Evolutionary conservation across 306 rosid species (phyloP).

Genomic region (Calophaca sinica): DNA sequence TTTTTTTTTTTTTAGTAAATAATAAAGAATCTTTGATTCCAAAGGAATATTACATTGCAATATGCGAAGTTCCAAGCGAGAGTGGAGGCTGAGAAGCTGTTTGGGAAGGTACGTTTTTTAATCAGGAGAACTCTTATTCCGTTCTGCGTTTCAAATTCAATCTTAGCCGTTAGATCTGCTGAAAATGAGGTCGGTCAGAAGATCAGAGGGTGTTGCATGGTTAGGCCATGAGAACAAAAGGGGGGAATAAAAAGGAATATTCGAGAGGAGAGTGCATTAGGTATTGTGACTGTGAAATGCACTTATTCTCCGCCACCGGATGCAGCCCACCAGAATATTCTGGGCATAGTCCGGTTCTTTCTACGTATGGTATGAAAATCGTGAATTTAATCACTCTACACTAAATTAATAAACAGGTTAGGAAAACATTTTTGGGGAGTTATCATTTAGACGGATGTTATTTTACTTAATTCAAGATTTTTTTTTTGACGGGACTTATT

Average conservation of each 20-base stretch:
- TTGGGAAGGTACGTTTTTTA: not conserved
- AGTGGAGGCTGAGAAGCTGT: not conserved
- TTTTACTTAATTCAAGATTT: too few species aligned
- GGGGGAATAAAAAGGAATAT: slow-evolving; percentile 67
- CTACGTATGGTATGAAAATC: not conserved
- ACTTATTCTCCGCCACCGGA: not conserved
- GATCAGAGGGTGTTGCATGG: slow-evolving; percentile 28
- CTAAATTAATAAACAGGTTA: not conserved
- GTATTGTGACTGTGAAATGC: slow-evolving; percentile 37
- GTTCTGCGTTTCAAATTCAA: not conserved
- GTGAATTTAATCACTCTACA: not conserved
- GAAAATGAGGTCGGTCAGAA: not conserved
- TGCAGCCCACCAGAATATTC: slow-evolving; percentile 50
- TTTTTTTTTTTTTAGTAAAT: not conserved
- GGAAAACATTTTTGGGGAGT: too few species aligned
- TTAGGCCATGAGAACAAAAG: not conserved
- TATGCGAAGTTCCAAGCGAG: not conserved
- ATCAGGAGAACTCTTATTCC: not conserved
- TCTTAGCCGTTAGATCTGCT: slow-evolving; percentile 38
- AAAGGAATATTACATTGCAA: slow-evolving; percentile 59
- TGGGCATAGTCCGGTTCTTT: slow-evolving; percentile 46
- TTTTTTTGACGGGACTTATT: too few species aligned
- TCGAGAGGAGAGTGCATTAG: slow-evolving; percentile 45
- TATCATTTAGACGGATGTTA: too few species aligned
- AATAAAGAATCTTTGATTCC: slow-evolving; percentile 42